phyloP scores from a whole-genome alignment of 768 basidiomycete species.

The Lentinus brumalis region DNA sequence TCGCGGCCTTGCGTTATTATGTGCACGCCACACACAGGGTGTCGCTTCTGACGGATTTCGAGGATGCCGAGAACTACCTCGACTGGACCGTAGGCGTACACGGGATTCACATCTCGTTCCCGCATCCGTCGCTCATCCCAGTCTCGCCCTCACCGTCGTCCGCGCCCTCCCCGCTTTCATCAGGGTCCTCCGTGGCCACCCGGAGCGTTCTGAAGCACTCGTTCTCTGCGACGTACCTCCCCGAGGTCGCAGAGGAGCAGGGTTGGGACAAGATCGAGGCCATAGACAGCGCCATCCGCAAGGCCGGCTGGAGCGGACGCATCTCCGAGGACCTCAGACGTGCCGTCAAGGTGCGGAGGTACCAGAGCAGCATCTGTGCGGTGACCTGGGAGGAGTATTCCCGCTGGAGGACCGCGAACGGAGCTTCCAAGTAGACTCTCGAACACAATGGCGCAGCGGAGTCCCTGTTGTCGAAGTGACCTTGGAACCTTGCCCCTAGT shows the following conservation, averaged over 20 bases:
- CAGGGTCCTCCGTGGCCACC: conserved; percentile 59
- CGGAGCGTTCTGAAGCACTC: conserved; percentile 52
- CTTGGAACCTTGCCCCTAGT: background rate
- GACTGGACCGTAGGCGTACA: conserved; percentile 94
- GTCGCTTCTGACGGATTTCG: conserved; percentile 93
- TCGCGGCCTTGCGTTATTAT: background rate
- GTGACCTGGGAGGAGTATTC: conserved; percentile 79
- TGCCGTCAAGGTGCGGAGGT: conserved; percentile 74
- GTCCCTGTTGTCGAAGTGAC: background rate
- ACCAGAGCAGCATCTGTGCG: conserved; percentile 72
- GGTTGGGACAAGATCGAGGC: conserved; percentile 93
- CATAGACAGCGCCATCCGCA: conserved; percentile 87
- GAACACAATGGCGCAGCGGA: background rate
- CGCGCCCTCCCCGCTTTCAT: conserved; percentile 72
- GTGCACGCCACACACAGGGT: conserved; percentile 56
- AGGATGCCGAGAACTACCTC: conserved; percentile 78
- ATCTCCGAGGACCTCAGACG: conserved; percentile 84
- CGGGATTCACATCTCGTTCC: conserved; percentile 88
- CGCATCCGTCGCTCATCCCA: conserved; percentile 68
- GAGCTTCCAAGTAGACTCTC: conserved; percentile 35
- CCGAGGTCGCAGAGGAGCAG: conserved; percentile 89
- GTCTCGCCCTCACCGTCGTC: conserved; percentile 52
- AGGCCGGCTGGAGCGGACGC: conserved; percentile 85
- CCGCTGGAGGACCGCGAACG: conserved; percentile 65
- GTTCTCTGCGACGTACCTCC: conserved; percentile 89